Evolutionary conservation across 139 green algal genomes (phyloP).

Genomic region (Pseudopediastrum boryanum): DNA sequence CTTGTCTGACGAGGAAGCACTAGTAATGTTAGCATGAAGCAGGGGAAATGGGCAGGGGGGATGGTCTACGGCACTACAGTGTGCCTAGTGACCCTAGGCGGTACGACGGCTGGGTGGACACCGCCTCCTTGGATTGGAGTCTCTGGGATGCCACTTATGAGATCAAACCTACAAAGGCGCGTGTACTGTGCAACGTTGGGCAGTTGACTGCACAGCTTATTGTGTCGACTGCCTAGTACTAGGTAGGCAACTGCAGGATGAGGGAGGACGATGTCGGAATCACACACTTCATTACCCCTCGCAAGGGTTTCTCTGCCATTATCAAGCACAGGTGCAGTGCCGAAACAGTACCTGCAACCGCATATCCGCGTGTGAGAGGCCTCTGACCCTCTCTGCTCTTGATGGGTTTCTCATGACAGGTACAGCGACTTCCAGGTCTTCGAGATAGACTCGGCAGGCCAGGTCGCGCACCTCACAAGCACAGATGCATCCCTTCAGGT

Average conservation of each 20-base stretch:
- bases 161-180: too few relatives aligned
- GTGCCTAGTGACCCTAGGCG: too few relatives aligned
- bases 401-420: conserved; percentile 42
- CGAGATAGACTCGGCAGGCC: conserved; percentile 68
- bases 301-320: conserved; percentile 69
- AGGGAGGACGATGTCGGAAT: conserved; percentile 30
- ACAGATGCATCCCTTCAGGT: conserved; percentile 4
- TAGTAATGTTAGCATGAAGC: too few relatives aligned
- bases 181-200: too few relatives aligned
- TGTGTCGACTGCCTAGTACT: too few relatives aligned
- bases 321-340: conserved; percentile 70
- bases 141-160: too few relatives aligned
- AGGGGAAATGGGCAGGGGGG: too few relatives aligned
- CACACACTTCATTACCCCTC: conserved; percentile 8
- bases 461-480: conserved; percentile 60
- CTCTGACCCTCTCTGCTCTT: background rate
- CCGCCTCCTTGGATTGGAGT: too few relatives aligned
- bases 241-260: conserved; percentile 24
- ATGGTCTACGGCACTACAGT: too few relatives aligned
- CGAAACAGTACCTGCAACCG: background rate
- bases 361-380: background rate
- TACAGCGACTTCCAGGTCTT: conserved; percentile 88
- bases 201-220: too few relatives aligned
- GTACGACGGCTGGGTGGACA: too few relatives aligned
- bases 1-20: too few relatives aligned